Evolutionary conservation across 495 filamentous ascomycete species (phyloP), one percentile per base, ranked within the genome.

Genomic region (Neurospora sp.): DNA sequence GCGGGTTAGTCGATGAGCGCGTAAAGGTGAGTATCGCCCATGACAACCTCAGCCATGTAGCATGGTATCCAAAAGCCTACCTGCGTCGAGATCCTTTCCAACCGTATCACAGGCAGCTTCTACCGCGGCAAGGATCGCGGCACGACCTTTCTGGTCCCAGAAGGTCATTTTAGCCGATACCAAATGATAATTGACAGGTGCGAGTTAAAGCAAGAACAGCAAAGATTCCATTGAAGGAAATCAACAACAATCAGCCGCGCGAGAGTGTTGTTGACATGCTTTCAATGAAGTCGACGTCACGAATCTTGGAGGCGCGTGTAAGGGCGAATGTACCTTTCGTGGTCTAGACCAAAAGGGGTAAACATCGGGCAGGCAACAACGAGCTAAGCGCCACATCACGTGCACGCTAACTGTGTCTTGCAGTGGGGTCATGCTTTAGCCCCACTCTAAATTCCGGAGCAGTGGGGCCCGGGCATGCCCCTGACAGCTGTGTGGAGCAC

Each of bases 111-210:
- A 86, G 2, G 76, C 81, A 37, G 77, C 76, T 38, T 80, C 75
- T 9, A 87, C 76, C 20, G 85, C 83, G 39, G 82, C 81, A 39
- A 85, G 75, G 23, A 87, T 76, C 66, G 78, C 78, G 62, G 80
- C 80, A 62, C 78, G 80, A 41, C 83, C 85, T 37, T 75, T 81
- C 44, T 71, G 71, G 41, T 81, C 75, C 85, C 84, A 86, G 71
- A 75, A 80, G 8, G 79, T 81, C 84, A 83, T 86, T 27, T 31
- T 73, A 27, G 5, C 54, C 54, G 7, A 18, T 66, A 66, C 2
- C 54, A 3, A 9, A 31, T 18, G 54, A 9, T 35, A 2, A 35
- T 66, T 37, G 54, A 66, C 27, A 8, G 7, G 54, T 31, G 23
- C 12, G 6, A 35, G 3, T 37, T 37, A 66, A 35, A 35, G 6